Percentiles rank a stretch among this genome's conserved stretches.
Evolutionary conservation across 805 yeast species (phyloP).

Genomic region (Clavispora carvajalis): DNA sequence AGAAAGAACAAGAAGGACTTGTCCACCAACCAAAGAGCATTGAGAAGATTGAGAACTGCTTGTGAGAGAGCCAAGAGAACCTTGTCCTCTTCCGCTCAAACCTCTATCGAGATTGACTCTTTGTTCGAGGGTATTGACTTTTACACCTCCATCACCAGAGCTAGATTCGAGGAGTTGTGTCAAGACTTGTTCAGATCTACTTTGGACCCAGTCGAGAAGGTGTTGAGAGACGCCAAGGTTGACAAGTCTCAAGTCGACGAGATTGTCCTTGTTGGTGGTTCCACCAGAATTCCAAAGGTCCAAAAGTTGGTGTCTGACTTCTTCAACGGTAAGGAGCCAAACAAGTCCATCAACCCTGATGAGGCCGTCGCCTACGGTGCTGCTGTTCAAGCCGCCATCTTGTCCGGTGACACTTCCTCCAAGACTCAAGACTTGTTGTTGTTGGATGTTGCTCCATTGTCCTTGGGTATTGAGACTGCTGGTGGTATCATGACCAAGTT

Average conservation of each 20-base stretch:
- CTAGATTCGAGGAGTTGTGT: slow-evolving; percentile 46
- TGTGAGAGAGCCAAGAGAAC: slow-evolving; percentile 48
- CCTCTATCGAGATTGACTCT: slow-evolving; percentile 43
- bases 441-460: slow-evolving; percentile 96
- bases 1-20: slow-evolving; percentile 89
- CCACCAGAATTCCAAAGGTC: slow-evolving; percentile 47
- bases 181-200: slow-evolving; percentile 41
- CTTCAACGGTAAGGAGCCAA: slow-evolving; percentile 44
- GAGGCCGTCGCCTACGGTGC: slow-evolving; percentile 61
- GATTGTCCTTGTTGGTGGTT: slow-evolving; percentile 46
- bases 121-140: slow-evolving; percentile 46
- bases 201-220: slow-evolving; percentile 44
- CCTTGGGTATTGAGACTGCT: slow-evolving; percentile 97
- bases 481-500: slow-evolving; percentile 99
- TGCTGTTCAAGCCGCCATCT: slow-evolving; percentile 98
- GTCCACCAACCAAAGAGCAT: slow-evolving; percentile 73
- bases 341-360: slow-evolving; percentile 46
- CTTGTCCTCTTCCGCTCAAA: slow-evolving; percentile 36
- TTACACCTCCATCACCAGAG: slow-evolving; percentile 43
- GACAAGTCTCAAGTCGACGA: slow-evolving; percentile 43
- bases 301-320: slow-evolving; percentile 42
- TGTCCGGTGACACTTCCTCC: slow-evolving; percentile 62
- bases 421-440: slow-evolving; percentile 90
- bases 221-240: slow-evolving; percentile 40
- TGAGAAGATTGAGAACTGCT: slow-evolving; percentile 55